Base-by-base conservation (phyloP, 2,329 filamentous ascomycete species). In the Dendryphion nanum region DNA sequence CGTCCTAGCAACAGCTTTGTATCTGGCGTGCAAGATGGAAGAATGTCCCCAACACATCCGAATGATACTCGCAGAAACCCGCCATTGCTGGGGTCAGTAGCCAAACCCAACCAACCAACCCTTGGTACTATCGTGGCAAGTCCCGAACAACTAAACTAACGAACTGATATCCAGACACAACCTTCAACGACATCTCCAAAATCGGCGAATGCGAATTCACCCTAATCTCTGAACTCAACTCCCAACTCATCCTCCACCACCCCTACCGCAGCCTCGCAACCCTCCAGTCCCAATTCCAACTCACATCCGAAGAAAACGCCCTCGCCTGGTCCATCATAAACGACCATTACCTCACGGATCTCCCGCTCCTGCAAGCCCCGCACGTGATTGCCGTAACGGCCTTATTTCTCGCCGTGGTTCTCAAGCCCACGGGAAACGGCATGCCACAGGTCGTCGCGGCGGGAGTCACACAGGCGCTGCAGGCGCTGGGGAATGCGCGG, bases 11-110 rank as follows among this genome's bases (percentile, higher is more conserved):
- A 97, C 93, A 1, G 87, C 91, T 4, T 78, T 97, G 44, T 98
- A 98, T 64, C 75, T 98, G 23, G 90, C 93, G 15, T 95, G 89
- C 72, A 98, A 98, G 70, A 95, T 95, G 81, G 93, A 98, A 66
- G 93, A 98, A 66, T 90, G 84, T 35, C 93, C 93, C 3, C 91
- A 97, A 64, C 93, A 98, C 64, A 97, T 98, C 56, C 81, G 93
- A 19, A 79, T 95, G 47, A 84, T 98, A 41, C 83, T 93, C 8
- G 84, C 82, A 32, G 93, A 98, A 65, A 89, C 90, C 3, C 82
- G 89, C 21, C 80, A 85, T 41, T 76, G 94, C 37, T 65, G 61
- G 61, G 63, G 61, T 64, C 51, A 12, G 54, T 34, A 13, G 26
- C 14, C 7, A n/a, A n/a, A n/a, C n/a, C n/a, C n/a, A n/a, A n/a